Conservation (phyloP, 2,329 filamentous ascomycete genomes). For the Colletotrichum sp. region DNA sequence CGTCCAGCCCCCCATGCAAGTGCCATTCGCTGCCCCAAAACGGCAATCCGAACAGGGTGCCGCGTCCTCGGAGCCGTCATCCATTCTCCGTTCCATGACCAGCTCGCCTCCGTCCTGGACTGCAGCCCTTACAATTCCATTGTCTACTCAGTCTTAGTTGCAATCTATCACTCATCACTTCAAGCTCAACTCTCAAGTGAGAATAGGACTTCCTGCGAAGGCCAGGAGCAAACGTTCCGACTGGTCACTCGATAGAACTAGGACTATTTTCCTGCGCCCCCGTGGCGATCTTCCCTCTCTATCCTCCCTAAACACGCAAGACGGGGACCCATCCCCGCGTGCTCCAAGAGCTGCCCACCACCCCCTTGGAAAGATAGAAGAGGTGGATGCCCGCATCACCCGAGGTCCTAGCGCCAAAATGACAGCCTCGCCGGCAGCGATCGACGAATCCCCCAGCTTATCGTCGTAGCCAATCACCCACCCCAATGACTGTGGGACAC, state of each 20-base stretch:
- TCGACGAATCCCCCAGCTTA: background rate
- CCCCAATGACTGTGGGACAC: background rate
- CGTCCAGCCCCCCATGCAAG: background rate
- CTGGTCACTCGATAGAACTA: background rate
- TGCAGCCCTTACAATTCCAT: background rate
- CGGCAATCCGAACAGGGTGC: conserved; percentile 17
- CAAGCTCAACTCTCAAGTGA: background rate
- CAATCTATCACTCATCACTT: background rate
- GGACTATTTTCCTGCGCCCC: background rate
- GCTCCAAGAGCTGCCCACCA: background rate
- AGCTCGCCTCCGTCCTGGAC: background rate
- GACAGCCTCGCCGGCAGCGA: conserved; percentile 13
- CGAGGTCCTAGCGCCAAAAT: conserved; percentile 16
- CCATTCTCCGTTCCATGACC: conserved; percentile 2
- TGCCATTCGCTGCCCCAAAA: conserved; percentile 7
- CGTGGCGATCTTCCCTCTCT: background rate
- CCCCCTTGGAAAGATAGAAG: background rate
- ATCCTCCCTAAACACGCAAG: background rate
- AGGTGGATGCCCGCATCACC: conserved; percentile 15
- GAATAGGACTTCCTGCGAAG: background rate
- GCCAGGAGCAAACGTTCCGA: background rate
- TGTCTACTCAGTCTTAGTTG: background rate
- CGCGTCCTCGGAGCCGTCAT: conserved; percentile 15
- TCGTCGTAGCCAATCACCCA: background rate
- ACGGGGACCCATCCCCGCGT: conserved; percentile 1